Evolutionary conservation across 345 rosid species (phyloP).

Genomic region (Citrus trifoliata): DNA sequence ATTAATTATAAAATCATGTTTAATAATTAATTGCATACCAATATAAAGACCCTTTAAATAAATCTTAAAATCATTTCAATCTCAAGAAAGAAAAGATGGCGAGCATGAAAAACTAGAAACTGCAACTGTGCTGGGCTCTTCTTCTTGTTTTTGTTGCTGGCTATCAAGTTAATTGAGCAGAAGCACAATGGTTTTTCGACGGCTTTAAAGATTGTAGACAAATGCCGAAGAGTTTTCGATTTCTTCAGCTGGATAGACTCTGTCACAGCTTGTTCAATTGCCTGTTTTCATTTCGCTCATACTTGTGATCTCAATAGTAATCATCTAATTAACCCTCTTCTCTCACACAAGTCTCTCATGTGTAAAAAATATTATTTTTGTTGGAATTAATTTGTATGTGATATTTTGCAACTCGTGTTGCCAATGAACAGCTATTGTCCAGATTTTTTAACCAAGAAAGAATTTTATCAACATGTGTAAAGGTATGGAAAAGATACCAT

Average conservation of each 20-base stretch:
- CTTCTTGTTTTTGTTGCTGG: not conserved
- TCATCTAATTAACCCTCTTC: too few relatives aligned
- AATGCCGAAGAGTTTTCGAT: not conserved
- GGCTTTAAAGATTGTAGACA: not conserved
- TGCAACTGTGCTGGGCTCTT: too few relatives aligned
- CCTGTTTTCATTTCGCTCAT: too few relatives aligned
- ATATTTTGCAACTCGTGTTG: too few relatives aligned
- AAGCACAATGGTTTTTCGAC: not conserved
- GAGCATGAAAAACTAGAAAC: not conserved
- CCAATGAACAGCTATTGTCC: too few relatives aligned
- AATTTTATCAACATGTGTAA: not conserved
- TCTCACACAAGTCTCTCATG: too few relatives aligned
- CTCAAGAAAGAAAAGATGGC: not conserved
- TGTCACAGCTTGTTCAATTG: not conserved
- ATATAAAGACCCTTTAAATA: not conserved
- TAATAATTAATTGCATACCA: not conserved
- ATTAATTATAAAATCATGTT: too few relatives aligned
- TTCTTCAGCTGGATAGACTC: not conserved
- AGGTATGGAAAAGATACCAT: not conserved
- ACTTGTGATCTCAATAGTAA: too few relatives aligned
- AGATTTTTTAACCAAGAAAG: not conserved
- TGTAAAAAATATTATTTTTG: too few relatives aligned
- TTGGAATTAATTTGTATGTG: too few relatives aligned
- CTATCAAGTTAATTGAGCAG: not conserved
- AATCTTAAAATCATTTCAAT: not conserved